Evolutionary conservation across 116 monocot genomes (phyloP).

Genomic region (Iris pallida): DNA sequence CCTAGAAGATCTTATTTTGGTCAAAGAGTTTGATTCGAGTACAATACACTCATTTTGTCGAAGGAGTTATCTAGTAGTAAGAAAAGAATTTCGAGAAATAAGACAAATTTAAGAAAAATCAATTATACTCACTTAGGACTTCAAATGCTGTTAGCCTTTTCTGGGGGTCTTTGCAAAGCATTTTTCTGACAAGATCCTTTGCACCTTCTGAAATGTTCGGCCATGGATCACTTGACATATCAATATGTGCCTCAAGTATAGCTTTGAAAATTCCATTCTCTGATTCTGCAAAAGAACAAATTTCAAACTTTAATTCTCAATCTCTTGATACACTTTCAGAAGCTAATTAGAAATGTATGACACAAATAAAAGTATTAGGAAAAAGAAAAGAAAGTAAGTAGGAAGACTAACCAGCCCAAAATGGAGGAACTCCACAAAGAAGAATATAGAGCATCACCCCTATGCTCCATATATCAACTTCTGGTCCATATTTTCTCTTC

Average conservation of each 20-base stretch:
- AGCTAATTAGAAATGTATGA: too few relatives aligned
- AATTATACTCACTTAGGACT: conserved; percentile 45
- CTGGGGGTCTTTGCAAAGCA: conserved; percentile 48
- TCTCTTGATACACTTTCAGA: too few relatives aligned
- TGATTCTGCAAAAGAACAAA: not conserved
- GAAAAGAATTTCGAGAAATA: too few relatives aligned
- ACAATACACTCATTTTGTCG: too few relatives aligned
- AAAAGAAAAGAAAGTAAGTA: not conserved
- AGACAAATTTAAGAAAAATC: too few relatives aligned
- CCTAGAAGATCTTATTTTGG: too few relatives aligned
- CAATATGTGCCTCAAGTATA: conserved; percentile 35
- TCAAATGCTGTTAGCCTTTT: conserved; percentile 56
- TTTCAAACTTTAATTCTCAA: too few relatives aligned
- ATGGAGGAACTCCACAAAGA: conserved; percentile 63
- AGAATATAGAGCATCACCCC: conserved; percentile 75
- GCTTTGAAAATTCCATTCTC: conserved; percentile 59
- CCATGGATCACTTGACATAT: conserved; percentile 63
- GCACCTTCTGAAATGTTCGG: conserved; percentile 56
- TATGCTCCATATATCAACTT: conserved; percentile 72
- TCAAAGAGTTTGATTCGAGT: too few relatives aligned
- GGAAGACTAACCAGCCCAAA: conserved; percentile 47
- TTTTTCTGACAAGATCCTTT: conserved; percentile 64
- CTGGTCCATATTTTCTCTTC: conserved; percentile 59
- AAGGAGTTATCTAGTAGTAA: too few relatives aligned
- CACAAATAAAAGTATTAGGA: too few relatives aligned